phyloP scores from a whole-genome alignment of 257 asterid species.

The Vinca minor region DNA sequence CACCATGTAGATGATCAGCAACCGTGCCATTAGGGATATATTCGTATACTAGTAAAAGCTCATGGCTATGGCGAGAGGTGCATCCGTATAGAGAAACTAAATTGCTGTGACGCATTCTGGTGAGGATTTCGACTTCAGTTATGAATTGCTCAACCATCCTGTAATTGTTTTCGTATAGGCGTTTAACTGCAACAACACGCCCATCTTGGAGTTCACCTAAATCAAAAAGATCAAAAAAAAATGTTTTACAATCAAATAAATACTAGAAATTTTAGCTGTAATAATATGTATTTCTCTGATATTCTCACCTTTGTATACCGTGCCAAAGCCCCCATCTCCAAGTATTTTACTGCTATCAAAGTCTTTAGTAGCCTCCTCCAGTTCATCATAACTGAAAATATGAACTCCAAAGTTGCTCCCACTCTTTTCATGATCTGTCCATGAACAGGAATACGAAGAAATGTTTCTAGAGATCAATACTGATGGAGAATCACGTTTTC shows the following conservation, averaged over 20 bases:
- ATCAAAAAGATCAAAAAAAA: conserved; percentile 6
- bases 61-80: too few species aligned
- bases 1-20: too few species aligned
- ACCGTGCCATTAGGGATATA: too few species aligned
- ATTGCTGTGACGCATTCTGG: too few species aligned
- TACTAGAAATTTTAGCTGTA: neutral
- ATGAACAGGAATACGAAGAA: conserved; percentile 44
- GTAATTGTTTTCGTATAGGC: conserved; percentile 60
- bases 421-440: conserved; percentile 26
- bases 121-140: too few species aligned
- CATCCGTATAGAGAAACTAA: too few species aligned
- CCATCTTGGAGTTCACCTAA: conserved; percentile 67
- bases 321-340: conserved; percentile 90
- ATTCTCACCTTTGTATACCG: conserved; percentile 48
- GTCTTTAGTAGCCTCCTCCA: conserved; percentile 64
- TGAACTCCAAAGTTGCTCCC: conserved; percentile 49
- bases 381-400: conserved; percentile 51
- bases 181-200: conserved; percentile 70
- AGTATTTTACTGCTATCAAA: conserved; percentile 53
- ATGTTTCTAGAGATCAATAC: conserved; percentile 26
- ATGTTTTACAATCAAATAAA: neutral
- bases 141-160: conserved; percentile 69
- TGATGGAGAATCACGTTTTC: conserved; percentile 10
- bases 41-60: too few species aligned
- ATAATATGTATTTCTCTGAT: too few species aligned